Conservation (phyloP, 495 filamentous ascomycete species). For the Hypoxylon fragiforme region DNA sequence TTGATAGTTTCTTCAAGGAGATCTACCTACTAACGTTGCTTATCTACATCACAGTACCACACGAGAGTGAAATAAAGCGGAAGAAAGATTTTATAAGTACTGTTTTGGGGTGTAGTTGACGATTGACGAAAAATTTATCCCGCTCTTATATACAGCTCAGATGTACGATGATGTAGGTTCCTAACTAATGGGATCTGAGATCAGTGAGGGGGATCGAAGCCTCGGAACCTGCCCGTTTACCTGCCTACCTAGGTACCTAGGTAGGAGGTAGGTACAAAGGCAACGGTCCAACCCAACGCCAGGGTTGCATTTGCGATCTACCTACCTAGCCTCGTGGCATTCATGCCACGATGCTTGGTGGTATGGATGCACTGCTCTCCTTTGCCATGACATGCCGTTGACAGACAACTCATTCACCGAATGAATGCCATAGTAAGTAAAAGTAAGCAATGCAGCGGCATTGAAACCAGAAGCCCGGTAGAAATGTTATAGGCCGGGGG, state of each 20-base stretch:
- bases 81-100: slow-evolving; percentile 2
- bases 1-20: slow-evolving; percentile 13
- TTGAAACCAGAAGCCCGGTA: too few relatives aligned
- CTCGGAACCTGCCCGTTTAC: slow-evolving; percentile 5
- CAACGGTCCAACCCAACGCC: slow-evolving; percentile 10
- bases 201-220: slow-evolving; percentile 20
- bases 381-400: too few relatives aligned
- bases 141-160: slow-evolving; percentile 9
- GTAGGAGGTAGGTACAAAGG: background rate
- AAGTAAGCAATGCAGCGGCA: too few relatives aligned
- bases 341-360: slow-evolving; percentile 18
- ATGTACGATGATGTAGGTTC: slow-evolving; percentile 30
- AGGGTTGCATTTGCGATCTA: slow-evolving; percentile 27
- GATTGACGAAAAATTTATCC: slow-evolving; percentile 9
- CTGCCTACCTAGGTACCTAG: background rate
- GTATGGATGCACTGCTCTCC: background rate
- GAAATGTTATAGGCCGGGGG: too few relatives aligned
- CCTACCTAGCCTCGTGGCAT: slow-evolving; percentile 18
- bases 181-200: slow-evolving; percentile 20
- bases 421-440: too few relatives aligned
- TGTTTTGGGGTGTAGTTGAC: slow-evolving; percentile 20
- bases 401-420: slow-evolving; percentile 8
- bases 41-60: slow-evolving; percentile 10
- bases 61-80: slow-evolving; percentile 5
- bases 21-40: slow-evolving; percentile 2